phyloP scores from a whole-genome alignment of 2,329 filamentous ascomycete genomes.

The Falciphora oryzae region DNA sequence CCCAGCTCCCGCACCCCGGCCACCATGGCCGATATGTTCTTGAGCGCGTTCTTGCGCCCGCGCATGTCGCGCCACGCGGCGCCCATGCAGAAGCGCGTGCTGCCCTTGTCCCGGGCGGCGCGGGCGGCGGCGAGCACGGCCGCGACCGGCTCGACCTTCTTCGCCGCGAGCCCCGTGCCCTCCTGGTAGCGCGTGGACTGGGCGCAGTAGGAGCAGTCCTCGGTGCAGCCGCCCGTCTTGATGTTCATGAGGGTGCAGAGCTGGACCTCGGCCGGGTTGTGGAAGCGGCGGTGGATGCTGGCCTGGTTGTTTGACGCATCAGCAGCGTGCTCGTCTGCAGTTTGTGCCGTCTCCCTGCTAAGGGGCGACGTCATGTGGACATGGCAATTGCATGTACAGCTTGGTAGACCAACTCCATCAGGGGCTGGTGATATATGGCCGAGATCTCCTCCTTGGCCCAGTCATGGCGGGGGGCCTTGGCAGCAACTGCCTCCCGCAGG shows the following conservation, averaged over 20 bases:
- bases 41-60: slow-evolving; percentile 74
- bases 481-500: too few relatives aligned
- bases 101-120: slow-evolving; percentile 74
- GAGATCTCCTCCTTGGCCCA: too few relatives aligned
- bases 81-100: slow-evolving; percentile 92
- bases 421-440: too few relatives aligned
- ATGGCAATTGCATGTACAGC: too few relatives aligned
- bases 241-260: slow-evolving; percentile 96
- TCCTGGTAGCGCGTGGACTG: slow-evolving; percentile 77
- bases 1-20: slow-evolving; percentile 71
- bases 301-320: too few relatives aligned
- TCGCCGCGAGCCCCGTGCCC: slow-evolving; percentile 72
- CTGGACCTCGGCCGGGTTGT: slow-evolving; percentile 77
- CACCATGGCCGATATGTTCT: slow-evolving; percentile 84
- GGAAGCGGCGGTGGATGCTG: too few relatives aligned
- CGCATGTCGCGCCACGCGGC: slow-evolving; percentile 94
- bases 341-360: too few relatives aligned
- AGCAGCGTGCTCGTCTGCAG: too few relatives aligned
- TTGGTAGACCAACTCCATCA: too few relatives aligned
- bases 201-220: slow-evolving; percentile 90
- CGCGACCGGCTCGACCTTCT: slow-evolving; percentile 73
- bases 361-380: too few relatives aligned
- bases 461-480: too few relatives aligned
- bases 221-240: slow-evolving; percentile 86
- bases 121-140: slow-evolving; percentile 73